Evolutionary conservation across 805 yeast genomes (phyloP).

Genomic region (Cephaloascus fragrans): DNA sequence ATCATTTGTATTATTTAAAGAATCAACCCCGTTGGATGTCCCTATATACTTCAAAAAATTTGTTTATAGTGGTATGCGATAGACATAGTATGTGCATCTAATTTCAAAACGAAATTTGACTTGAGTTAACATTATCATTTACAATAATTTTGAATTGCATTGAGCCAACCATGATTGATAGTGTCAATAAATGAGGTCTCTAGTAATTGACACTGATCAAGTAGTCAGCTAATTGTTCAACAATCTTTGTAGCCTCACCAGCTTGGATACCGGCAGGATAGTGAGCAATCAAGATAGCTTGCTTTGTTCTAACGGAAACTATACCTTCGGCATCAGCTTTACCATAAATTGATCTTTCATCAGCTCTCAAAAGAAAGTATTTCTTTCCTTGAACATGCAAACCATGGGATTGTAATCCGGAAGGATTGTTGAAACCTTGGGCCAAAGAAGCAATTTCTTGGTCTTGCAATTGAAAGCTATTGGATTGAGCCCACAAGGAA

Average conservation of each 20-base stretch:
- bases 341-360: slow-evolving; percentile 89
- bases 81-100: too few relatives aligned
- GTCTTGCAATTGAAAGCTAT: slow-evolving; percentile 52
- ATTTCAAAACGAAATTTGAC: too few relatives aligned
- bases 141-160: too few relatives aligned
- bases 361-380: slow-evolving; percentile 82
- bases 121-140: too few relatives aligned
- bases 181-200: too few relatives aligned
- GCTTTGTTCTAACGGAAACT: slow-evolving; percentile 86
- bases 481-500: slow-evolving; percentile 84
- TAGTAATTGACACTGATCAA: slow-evolving; percentile 81
- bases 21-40: too few relatives aligned
- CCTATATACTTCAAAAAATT: too few relatives aligned
- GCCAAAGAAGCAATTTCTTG: slow-evolving; percentile 70
- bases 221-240: slow-evolving; percentile 93
- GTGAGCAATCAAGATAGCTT: slow-evolving; percentile 88
- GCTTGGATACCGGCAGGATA: slow-evolving; percentile 87
- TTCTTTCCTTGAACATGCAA: slow-evolving; percentile 78
- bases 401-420: slow-evolving; percentile 75
- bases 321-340: slow-evolving; percentile 84
- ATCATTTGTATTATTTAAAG: too few relatives aligned
- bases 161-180: too few relatives aligned
- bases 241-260: slow-evolving; percentile 91
- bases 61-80: too few relatives aligned
- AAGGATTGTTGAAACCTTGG: slow-evolving; percentile 71